Conservation (phyloP, 1,139 yeast species). For the Yamadazyma diddensiae region DNA sequence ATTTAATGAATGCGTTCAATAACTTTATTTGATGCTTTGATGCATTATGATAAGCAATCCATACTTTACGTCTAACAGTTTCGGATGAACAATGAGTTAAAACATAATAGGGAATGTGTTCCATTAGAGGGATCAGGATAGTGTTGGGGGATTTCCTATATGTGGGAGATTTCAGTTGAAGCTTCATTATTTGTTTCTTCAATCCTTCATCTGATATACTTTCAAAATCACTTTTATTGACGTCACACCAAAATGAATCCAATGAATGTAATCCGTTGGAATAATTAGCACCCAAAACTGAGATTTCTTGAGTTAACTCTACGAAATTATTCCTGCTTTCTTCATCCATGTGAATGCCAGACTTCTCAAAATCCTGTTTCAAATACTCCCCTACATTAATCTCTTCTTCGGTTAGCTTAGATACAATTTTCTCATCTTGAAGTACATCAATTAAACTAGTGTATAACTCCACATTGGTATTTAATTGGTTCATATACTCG, state of each 20-base stretch:
- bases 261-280: conserved; percentile 51
- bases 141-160: conserved; percentile 9
- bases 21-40: conserved; percentile 56
- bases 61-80: conserved; percentile 60
- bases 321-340: conserved; percentile 69
- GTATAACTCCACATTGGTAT: conserved; percentile 78
- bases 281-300: conserved; percentile 80
- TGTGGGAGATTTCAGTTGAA: conserved; percentile 22
- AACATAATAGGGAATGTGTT: conserved; percentile 64
- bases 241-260: conserved; percentile 38
- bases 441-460: conserved; percentile 56
- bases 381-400: conserved; percentile 76
- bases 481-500: conserved; percentile 89
- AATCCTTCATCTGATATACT: conserved; percentile 22
- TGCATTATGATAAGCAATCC: conserved; percentile 71
- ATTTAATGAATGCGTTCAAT: conserved; percentile 57
- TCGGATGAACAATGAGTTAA: conserved; percentile 59
- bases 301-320: conserved; percentile 74
- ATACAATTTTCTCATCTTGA: conserved; percentile 33
- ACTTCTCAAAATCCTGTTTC: conserved; percentile 81
- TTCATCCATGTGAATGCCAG: conserved; percentile 84
- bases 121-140: conserved; percentile 58
- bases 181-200: conserved; percentile 24
- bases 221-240: conserved; percentile 31
- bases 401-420: conserved; percentile 63